Base-by-base conservation (phyloP, 371 early-diverging fungal genomes). In the Mucor mucedo region DNA sequence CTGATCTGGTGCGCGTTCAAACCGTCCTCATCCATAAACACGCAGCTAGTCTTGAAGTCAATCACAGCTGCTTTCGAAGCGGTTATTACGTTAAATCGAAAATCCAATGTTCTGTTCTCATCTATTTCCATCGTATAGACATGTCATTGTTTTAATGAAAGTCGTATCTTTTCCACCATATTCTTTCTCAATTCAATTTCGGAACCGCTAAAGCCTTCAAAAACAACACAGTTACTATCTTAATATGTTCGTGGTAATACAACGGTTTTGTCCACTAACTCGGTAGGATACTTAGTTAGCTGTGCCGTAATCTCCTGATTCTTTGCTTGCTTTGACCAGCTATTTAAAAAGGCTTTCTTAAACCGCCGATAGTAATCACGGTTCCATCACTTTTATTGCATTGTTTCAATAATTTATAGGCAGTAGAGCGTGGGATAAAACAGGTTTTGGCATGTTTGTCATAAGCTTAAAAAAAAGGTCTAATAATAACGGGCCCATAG, bases 41-140 rank as follows among this genome's bases (percentile, higher is more conserved):
- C 56, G 39, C 56, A 60, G 29, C 32, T 52, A 11, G 16, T 59
- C 33, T 45, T 4, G n/a, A 48, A 58, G 16, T 33, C 41, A 27
- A 59, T 29, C 5, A 53, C 62, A 38, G 50, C 55, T 48, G 55
- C 50, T 49, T 55, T 62, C 62, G 55, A 62, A 5, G 45, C 55
- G 21, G 50, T 62, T 14, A 62, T 62, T 55, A 54, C 49, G 14
- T 54, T n/a, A 27, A 29, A 35, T 2, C 50, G 41, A 28, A 55
- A 41, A 10, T 49, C 13, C 9, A 55, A 55, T 28, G 49, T 40
- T 55, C 56, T 55, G 13, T 1, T 5, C 1, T 29, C 13, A 39
- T 62, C 62, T 62, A 29, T 55, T 3, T 62, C 16, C 56, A 55
- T 55, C 13, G 55, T 55, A 11, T 49, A 28, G 48, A 16, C 9